Evolutionary conservation across 1,284 basidiomycete species (phyloP), one percentile per base, ranked within the genome.

Genomic region (Coniferiporia weirii): DNA sequence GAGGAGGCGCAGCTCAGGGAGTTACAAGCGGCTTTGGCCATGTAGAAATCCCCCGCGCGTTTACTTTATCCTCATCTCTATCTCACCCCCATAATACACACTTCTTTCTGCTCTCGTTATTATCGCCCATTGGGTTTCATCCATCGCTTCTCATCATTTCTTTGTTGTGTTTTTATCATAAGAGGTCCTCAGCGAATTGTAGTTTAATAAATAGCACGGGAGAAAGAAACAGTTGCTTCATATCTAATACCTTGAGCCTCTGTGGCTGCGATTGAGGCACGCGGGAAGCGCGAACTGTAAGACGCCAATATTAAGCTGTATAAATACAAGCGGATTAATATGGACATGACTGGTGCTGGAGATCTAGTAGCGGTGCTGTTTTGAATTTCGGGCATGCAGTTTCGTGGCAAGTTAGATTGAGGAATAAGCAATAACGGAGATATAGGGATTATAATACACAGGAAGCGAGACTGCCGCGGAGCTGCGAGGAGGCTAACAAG

Each of bases 1-100:
- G 95, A 98, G 72, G 96, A 95, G 66, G 88, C 84, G 49, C 89
- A 98, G 74, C 85, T 99, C 69, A 85, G 84, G 71, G 87, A 93
- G 72, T 78, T 99, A 66, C 96, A 98, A 76, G 95, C 94, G 17
- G 88, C 88, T 61, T 75, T 97, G 69, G 89, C 94, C 43, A 93
- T 95, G 89, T 95, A 77, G 66, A 52, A 49, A 50, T 56, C 45
- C 51, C 52, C 57, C 43, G 59, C 58, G 50, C 64, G 52, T 65
- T 64, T 59, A 62, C 58, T 60, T 59, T 53, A 35, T 54, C 50
- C 49, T 64, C 60, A 60, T 61, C 52, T 63, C 56, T 27, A 63
- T 59, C 64, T 13, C 7, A n/a, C n/a, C 54, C 68, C 62, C 48
- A 64, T 66, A 52, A 64, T 66, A 53, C 59, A 60, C 58, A 62